Percentiles rank a stretch among this genome's conserved stretches.
Evolutionary conservation across 768 basidiomycete genomes (phyloP).

Genomic region (Hydnomerulius pinastri): DNA sequence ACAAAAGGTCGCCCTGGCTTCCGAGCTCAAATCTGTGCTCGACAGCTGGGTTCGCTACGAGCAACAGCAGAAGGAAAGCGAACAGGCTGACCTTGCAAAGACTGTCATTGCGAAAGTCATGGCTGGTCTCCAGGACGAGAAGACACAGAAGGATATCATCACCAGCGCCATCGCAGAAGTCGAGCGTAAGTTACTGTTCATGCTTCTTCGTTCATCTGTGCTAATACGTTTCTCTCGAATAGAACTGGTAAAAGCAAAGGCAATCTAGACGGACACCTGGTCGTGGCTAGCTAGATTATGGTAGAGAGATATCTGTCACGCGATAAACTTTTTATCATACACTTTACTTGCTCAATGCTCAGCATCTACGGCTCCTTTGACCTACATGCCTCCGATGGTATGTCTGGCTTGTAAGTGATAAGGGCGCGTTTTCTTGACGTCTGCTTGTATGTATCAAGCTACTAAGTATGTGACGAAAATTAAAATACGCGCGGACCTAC

Average conservation of each 20-base stretch:
- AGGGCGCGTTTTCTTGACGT: too few species aligned
- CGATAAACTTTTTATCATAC: conserved; percentile 11
- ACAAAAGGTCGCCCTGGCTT: conserved; percentile 83
- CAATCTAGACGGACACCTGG: conserved; percentile 57
- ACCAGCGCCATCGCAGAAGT: conserved; percentile 80
- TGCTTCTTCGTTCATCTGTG: not conserved
- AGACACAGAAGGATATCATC: conserved; percentile 85
- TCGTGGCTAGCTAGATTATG: conserved; percentile 27
- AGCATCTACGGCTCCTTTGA: too few species aligned
- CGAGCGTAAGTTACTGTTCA: conserved; percentile 70
- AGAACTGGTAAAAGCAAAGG: conserved; percentile 93
- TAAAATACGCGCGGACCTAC: conserved; percentile 16
- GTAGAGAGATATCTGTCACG: conserved; percentile 18
- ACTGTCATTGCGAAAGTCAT: conserved; percentile 87
- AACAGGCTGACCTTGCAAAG: conserved; percentile 91
- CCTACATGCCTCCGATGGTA: too few species aligned
- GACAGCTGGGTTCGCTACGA: conserved; percentile 99
- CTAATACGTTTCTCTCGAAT: conserved; percentile 9
- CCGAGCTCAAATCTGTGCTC: conserved; percentile 91
- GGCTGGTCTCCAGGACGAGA: conserved; percentile 81
- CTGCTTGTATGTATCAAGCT: too few species aligned
- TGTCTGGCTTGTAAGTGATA: too few species aligned
- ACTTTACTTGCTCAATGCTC: not conserved
- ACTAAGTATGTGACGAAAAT: too few species aligned
- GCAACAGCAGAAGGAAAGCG: conserved; percentile 94